Evolutionary conservation across 169 alveolate genomes (phyloP), one percentile per base, ranked within the genome.

Genomic region (Plasmodium sp.): DNA sequence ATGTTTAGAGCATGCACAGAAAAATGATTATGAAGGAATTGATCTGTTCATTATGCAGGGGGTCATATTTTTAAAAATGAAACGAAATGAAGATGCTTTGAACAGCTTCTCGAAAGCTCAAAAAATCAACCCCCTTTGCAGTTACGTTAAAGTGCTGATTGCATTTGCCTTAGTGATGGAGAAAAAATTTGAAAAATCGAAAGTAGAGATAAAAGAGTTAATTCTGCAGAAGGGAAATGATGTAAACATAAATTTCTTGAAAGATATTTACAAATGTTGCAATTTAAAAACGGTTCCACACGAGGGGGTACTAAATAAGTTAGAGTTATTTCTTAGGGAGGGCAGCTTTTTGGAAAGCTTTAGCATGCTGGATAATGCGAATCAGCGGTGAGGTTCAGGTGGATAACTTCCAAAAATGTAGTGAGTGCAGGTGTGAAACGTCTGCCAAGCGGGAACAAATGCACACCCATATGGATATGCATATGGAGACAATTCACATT

Each of bases 1-100:
- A 79, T 88, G 94, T 80, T 80, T 88, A 88, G 88, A 88, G 33
- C 94, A 88, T 39, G 94, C 94, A 22, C 74, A 79, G 71, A 80
- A 88, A 79, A 79, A 88, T 80, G 43, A 18, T 88, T 79, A 80
- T 79, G 56, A 88, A 62, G 81, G 88, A 14, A 31, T 67, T 77
- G 83, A 88, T 5, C 31, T 88, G 34, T 80, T 43, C 73, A 77
- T 88, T n/a, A 58, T 88, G 84, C 90, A 88, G 72, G 94, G 94
- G 18, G 82, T 88, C 31, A 88, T 88, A 80, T 88, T 88, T 67
- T 80, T 88, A 79, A 88, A 88, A 79, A 88, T 88, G 72, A 88
- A 80, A 73, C 62, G 94, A 56, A 77, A 88, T 73, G 34, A 58
- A 79, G 94, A 88, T 41, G 94, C 94, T 39, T 88, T 88, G 39